Evolutionary conservation across 2,329 filamentous ascomycete genomes (phyloP).

Genomic region (Apiospora malaysiana): DNA sequence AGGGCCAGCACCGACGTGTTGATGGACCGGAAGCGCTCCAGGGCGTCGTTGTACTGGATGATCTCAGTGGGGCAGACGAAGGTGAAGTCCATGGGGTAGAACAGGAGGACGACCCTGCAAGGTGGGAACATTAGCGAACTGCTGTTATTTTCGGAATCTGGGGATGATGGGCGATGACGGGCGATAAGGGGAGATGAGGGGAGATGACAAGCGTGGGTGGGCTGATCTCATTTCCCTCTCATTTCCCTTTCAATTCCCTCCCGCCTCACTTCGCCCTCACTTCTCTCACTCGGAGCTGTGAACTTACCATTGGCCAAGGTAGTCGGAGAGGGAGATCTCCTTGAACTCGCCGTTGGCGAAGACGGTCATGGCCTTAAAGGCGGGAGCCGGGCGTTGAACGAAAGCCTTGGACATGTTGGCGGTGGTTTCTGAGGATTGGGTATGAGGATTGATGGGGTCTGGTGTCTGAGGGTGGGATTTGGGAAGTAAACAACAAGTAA

Average conservation of each 20-base stretch:
- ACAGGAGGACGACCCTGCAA: conserved; percentile 66
- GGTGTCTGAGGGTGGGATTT: not conserved
- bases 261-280: not conserved
- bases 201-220: not conserved
- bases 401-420: conserved; percentile 50
- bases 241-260: not conserved
- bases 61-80: conserved; percentile 73
- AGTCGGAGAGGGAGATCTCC: conserved; percentile 52
- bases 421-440: conserved; percentile 3
- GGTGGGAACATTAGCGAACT: conserved; percentile 9
- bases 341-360: conserved; percentile 55
- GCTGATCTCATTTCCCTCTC: not conserved
- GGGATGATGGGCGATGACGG: not conserved
- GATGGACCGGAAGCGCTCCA: conserved; percentile 63
- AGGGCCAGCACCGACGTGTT: conserved; percentile 65
- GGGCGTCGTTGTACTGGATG: conserved; percentile 67
- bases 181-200: not conserved
- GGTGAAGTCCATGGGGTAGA: conserved; percentile 72
- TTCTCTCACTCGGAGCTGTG: not conserved
- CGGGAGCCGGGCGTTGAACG: conserved; percentile 55
- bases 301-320: conserved; percentile 52
- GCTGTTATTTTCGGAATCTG: not conserved
- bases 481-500: not conserved
- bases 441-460: not conserved
- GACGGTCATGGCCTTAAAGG: conserved; percentile 56